phyloP scores from a whole-genome alignment of 345 rosid species.

The Syzygium oleosum region DNA sequence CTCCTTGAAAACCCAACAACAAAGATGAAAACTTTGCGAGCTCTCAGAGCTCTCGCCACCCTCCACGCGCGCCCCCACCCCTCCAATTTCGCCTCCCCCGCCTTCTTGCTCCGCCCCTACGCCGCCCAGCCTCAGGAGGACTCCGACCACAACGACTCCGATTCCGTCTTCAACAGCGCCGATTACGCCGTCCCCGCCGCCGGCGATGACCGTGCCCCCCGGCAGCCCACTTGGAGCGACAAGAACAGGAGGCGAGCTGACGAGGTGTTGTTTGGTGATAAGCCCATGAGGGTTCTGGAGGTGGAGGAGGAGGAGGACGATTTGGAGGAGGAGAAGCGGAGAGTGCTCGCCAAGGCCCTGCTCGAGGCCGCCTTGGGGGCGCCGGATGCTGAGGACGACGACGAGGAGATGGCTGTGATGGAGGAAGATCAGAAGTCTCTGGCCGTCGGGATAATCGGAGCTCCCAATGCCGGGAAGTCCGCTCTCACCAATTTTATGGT shows the following conservation, averaged over 20 bases:
- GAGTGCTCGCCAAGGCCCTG: constrained; percentile 63
- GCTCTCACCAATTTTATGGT: constrained; percentile 82
- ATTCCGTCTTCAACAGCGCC: constrained; percentile 52
- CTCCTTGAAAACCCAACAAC: neutral
- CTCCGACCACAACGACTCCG: constrained; percentile 8
- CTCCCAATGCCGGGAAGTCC: constrained; percentile 95
- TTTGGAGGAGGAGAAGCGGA: constrained; percentile 37
- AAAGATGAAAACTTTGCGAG: neutral
- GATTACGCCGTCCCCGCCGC: constrained; percentile 27
- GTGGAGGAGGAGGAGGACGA: constrained; percentile 22
- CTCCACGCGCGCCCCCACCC: neutral
- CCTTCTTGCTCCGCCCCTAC: constrained; percentile 25
- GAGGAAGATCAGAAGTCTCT: constrained; percentile 97
- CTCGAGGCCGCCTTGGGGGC: constrained; percentile 65
- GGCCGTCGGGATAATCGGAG: constrained; percentile 85
- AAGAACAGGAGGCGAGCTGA: constrained; percentile 56
- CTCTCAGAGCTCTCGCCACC: neutral
- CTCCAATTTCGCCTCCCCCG: constrained; percentile 3
- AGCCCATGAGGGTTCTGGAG: constrained; percentile 10
- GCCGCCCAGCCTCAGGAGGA: constrained; percentile 53
- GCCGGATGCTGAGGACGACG: constrained; percentile 52
- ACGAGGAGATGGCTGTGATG: constrained; percentile 32
- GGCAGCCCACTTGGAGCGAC: constrained; percentile 55
- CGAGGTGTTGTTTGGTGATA: constrained; percentile 34
- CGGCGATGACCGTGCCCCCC: neutral